A percentile compares a stretch with the other conserved stretches of the same genome.
phyloP scores from a whole-genome alignment of 768 basidiomycete species.

The Tricholomella constricta region DNA sequence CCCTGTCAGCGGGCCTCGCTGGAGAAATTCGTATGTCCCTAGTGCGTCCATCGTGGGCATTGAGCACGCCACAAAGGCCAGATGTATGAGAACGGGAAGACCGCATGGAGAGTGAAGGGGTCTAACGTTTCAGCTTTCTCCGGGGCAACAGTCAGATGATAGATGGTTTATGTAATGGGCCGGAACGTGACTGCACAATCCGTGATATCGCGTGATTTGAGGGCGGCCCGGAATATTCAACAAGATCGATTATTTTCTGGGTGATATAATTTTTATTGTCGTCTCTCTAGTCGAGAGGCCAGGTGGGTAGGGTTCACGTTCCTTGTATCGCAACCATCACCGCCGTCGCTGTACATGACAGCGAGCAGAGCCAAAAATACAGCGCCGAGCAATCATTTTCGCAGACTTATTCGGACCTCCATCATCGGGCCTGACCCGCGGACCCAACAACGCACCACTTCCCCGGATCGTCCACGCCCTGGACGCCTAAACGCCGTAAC shows the following conservation, averaged over 20 bases:
- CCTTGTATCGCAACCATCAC: neutral
- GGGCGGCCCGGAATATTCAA: slow-evolving; percentile 11
- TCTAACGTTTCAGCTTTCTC: too few species aligned
- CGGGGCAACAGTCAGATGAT: neutral
- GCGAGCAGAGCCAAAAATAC: neutral
- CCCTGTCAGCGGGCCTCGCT: neutral
- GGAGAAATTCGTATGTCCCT: too few species aligned
- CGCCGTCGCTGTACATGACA: neutral
- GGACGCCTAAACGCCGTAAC: slow-evolving; percentile 12
- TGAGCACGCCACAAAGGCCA: too few species aligned
- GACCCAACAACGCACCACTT: slow-evolving; percentile 2
- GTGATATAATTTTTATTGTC: slow-evolving; percentile 2
- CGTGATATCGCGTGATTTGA: slow-evolving; percentile 12
- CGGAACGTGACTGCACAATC: too few species aligned
- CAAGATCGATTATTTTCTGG: slow-evolving; percentile 18
- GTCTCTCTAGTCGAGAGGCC: neutral
- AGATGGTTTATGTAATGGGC: neutral
- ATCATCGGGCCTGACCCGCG: neutral
- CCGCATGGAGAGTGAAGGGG: too few species aligned
- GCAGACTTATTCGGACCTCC: neutral
- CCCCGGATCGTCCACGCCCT: slow-evolving; percentile 5
- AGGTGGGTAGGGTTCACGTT: neutral
- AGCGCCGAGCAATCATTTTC: neutral
- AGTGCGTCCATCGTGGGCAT: too few species aligned
- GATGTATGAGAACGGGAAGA: too few species aligned